Percentiles rank a stretch among this genome's conserved stretches.
Evolutionary conservation across 441 rosid genomes (phyloP).

Genomic region (Erysimum cheiri): DNA sequence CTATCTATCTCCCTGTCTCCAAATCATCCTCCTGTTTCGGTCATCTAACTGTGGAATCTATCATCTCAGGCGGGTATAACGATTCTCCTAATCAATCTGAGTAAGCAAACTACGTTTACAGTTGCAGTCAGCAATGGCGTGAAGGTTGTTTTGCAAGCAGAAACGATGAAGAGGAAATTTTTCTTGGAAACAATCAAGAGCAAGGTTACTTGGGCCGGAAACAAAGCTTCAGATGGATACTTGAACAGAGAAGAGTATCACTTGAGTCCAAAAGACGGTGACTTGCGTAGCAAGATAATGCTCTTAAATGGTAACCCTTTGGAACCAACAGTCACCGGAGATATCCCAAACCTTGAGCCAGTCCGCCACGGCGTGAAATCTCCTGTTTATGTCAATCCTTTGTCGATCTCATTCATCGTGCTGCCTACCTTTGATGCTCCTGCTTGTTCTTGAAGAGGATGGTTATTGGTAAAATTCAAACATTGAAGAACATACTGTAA

Average conservation of each 20-base stretch:
- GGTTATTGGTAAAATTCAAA: background rate
- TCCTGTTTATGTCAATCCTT: slow-evolving; percentile 58
- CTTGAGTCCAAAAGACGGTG: slow-evolving; percentile 73
- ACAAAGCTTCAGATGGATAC: slow-evolving; percentile 51
- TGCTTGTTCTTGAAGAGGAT: slow-evolving; percentile 56
- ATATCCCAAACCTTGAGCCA: slow-evolving; percentile 73
- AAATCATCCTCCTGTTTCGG: background rate
- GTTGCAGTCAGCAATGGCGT: slow-evolving; percentile 54
- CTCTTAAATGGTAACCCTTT: slow-evolving; percentile 80
- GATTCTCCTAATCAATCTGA: slow-evolving; percentile 78
- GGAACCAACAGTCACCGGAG: slow-evolving; percentile 50
- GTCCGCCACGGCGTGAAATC: slow-evolving; percentile 50
- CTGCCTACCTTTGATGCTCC: slow-evolving; percentile 86
- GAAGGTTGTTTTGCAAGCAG: slow-evolving; percentile 42
- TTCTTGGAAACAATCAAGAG: slow-evolving; percentile 56
- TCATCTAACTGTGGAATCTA: slow-evolving; percentile 32
- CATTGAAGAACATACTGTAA: slow-evolving; percentile 4
- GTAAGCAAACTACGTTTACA: slow-evolving; percentile 64
- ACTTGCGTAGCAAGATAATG: slow-evolving; percentile 70
- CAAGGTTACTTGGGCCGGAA: slow-evolving; percentile 70
- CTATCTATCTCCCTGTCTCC: background rate
- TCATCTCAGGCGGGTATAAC: slow-evolving; percentile 77
- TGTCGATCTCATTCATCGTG: slow-evolving; percentile 78
- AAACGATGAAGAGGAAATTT: slow-evolving; percentile 39
- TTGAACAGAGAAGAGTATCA: slow-evolving; percentile 87